Evolutionary conservation across 305 asterid genomes (phyloP).

Genomic region (Fraxinus nigra): DNA sequence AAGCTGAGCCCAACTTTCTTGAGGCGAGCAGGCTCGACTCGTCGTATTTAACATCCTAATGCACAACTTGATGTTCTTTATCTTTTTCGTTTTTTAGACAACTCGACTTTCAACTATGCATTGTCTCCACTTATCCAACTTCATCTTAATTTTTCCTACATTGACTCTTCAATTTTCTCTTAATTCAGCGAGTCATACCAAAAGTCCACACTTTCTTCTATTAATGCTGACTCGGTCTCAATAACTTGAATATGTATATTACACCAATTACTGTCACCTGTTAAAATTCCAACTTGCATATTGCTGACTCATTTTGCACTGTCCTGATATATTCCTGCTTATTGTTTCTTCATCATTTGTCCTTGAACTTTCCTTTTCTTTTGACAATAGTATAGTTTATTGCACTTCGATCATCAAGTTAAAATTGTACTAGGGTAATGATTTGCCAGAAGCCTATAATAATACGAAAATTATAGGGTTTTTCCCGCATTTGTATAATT

Average conservation of each 20-base stretch:
- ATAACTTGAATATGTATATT: neutral
- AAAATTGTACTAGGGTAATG: neutral
- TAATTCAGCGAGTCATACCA: neutral
- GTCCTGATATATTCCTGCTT: neutral
- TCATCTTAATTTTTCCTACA: neutral
- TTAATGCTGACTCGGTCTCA: neutral
- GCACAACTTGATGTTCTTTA: neutral
- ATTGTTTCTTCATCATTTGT: neutral
- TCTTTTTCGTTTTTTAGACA: neutral
- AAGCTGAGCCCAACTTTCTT: too few relatives aligned
- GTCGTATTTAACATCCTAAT: too few relatives aligned
- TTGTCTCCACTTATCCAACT: conserved; percentile 11
- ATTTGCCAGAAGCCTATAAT: too few relatives aligned
- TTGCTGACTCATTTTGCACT: conserved; percentile 36
- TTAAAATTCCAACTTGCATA: neutral
- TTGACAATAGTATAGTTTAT: neutral
- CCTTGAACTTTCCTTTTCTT: neutral
- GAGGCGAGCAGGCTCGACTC: too few relatives aligned
- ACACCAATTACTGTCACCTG: neutral
- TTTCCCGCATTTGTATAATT: too few relatives aligned
- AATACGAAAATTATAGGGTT: too few relatives aligned
- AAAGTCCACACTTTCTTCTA: neutral
- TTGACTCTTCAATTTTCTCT: neutral
- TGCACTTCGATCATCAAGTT: neutral
- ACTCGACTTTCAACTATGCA: conserved; percentile 14